Base-by-base conservation (phyloP, 2,329 filamentous ascomycete genomes). In the Pezicula rhizophila region DNA sequence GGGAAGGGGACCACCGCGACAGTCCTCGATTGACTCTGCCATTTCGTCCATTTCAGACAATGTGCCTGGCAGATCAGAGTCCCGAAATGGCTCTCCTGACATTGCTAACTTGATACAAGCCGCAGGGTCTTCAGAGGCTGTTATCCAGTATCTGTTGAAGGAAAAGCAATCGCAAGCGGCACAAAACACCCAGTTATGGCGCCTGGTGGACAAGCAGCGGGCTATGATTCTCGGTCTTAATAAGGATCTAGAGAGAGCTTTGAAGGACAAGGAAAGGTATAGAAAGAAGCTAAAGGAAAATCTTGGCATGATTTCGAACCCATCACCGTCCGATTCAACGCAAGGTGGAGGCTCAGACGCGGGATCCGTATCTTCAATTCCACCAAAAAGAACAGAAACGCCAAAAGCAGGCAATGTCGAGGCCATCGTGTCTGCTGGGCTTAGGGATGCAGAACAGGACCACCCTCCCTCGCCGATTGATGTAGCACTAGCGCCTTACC, bases 181-280 rank as follows among this genome's bases (percentile, higher is more conserved):
- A 57, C 93, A 97, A 64, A 97, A 97, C 64, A 76, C 84, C 15
- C 92, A 99, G 66, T 71, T 99, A 60, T 99, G 93, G 93, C 85
- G 90, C 45, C 72, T 99, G 42, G 90, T 99, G 44, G 92, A 97
- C 66, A 97, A 99, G 71, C 93, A 99, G 68, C 79, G 92, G 53
- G 83, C 89, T 14, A 91, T 99, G 83, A 90, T 99, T 47, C 69
- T 96, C 17, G 92, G 91, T 7, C 75, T 99, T 54, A 96, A 97
- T 64, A 95, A 93, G 66, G 93, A 99, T 64, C 73, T 99, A 11
- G 92, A 97, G 67, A 82, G 88, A 46, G 84, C 91, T 1, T 68
- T 96, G 55, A 95, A 95, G 65, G 93, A 97, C 58, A 96, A 96
- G 68, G 92, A 97, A 57, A 85, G 86, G 59, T 97, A 97, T 64